These are phyloP conservation scores for Globisporangium megalacanthum DNA, from an alignment of 352 stramenopile genomes.

Conservation along the genomic window DNA sequence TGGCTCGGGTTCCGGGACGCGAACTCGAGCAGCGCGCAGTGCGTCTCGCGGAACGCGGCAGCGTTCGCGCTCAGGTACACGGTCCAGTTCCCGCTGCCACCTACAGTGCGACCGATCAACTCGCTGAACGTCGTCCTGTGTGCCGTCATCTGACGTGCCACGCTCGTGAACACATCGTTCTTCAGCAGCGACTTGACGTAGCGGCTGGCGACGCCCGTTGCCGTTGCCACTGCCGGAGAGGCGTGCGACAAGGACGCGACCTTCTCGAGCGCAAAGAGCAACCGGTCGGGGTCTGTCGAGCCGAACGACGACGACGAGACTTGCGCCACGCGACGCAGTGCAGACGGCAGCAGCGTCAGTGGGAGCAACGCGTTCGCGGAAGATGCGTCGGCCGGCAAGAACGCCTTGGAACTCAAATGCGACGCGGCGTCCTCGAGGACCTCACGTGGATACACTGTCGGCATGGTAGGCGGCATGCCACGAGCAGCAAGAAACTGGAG, in stretches of 20 bases:
- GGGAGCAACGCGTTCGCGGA: constrained; percentile 6
- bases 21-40: constrained; percentile 16
- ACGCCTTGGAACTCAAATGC: constrained; percentile 44
- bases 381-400: constrained; percentile 22
- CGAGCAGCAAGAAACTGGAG: constrained; percentile 28
- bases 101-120: constrained; percentile 8
- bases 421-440: constrained; percentile 35
- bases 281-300: constrained; percentile 34
- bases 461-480: constrained; percentile 5
- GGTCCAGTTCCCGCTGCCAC: constrained; percentile 16
- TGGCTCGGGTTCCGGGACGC: constrained; percentile 6
- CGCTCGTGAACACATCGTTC: constrained; percentile 32
- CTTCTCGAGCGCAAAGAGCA: constrained; percentile 64
- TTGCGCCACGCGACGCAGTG: constrained; percentile 45
- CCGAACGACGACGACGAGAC: constrained; percentile 28
- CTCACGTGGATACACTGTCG: constrained; percentile 19
- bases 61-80: constrained; percentile 51
- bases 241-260: constrained; percentile 18
- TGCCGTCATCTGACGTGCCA: constrained; percentile 21
- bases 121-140: constrained; percentile 19
- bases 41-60: constrained; percentile 30
- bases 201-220: constrained; percentile 30
- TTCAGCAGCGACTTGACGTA: constrained; percentile 53
- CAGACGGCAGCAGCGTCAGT: constrained; percentile 46
- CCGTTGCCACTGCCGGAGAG: constrained; percentile 4